A percentile compares a stretch with the other conserved stretches of the same genome.
Evolutionary conservation across 2,329 filamentous ascomycete genomes (phyloP).

Genomic region (Phialocephala subalpina): DNA sequence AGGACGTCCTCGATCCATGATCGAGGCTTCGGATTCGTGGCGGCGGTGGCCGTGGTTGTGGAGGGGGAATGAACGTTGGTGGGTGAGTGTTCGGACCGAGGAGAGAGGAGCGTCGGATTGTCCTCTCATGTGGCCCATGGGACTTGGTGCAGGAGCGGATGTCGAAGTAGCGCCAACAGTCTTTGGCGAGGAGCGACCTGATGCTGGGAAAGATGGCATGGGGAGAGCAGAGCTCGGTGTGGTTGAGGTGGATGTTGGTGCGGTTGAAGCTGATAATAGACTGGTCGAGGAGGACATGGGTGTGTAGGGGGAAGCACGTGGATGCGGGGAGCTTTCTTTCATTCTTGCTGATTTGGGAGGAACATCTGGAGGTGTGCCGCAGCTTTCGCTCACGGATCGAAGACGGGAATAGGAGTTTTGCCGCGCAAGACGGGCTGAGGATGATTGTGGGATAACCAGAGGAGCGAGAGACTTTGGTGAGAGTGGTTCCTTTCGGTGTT

Average conservation of each 20-base stretch:
- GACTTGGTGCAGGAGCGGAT: conserved; percentile 12
- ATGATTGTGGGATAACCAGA: conserved; percentile 63
- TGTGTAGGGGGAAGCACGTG: conserved; percentile 50
- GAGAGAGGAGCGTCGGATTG: conserved; percentile 15
- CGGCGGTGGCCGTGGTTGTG: conserved; percentile 53
- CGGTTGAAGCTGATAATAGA: conserved; percentile 34
- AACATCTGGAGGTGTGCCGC: conserved; percentile 49
- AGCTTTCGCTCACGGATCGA: conserved; percentile 49
- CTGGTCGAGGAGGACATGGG: conserved; percentile 48
- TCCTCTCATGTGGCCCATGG: conserved; percentile 17
- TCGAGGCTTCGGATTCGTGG: conserved; percentile 63
- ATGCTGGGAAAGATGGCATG: conserved; percentile 3
- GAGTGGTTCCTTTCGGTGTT: conserved; percentile 45
- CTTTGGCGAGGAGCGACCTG: conserved; percentile 21
- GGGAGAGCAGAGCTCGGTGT: conserved; percentile 30
- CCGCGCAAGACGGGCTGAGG: conserved; percentile 29
- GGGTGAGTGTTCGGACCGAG: conserved; percentile 28
- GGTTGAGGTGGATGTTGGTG: conserved; percentile 34
- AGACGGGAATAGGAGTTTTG: conserved; percentile 48
- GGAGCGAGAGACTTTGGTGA: conserved; percentile 64
- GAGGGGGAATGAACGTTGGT: conserved; percentile 19
- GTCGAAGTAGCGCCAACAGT: not conserved
- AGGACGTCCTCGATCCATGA: conserved; percentile 69
- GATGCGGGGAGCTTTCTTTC: conserved; percentile 56
- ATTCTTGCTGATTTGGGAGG: conserved; percentile 50